Conservation (phyloP, 805 yeast species). For the Saccharomycopsis amapae region DNA sequence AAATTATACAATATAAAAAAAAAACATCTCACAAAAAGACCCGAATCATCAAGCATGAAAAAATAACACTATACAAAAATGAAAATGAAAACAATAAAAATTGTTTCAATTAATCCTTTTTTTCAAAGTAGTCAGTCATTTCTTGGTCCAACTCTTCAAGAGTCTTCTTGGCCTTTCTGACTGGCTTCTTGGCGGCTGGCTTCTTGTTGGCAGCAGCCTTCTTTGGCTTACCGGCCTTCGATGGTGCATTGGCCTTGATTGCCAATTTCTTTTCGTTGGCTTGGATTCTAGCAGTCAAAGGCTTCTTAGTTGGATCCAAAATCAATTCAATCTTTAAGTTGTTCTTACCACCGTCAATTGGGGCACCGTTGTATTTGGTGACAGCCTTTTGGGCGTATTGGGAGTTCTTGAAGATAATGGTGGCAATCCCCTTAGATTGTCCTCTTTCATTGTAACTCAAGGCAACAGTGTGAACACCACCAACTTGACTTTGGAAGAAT, state of each 20-base stretch:
- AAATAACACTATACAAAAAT: too few relatives aligned
- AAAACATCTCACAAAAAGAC: too few relatives aligned
- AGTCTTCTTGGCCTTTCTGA: conserved; percentile 49
- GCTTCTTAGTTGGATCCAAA: conserved; percentile 74
- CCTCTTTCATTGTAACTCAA: conserved; percentile 84
- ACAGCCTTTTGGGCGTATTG: conserved; percentile 74
- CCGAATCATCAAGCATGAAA: too few relatives aligned
- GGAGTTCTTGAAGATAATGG: conserved; percentile 63
- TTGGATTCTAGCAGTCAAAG: conserved; percentile 66
- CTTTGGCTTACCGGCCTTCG: conserved; percentile 23
- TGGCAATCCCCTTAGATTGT: conserved; percentile 85
- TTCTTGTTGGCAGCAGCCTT: conserved; percentile 11
- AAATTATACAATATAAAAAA: too few relatives aligned
- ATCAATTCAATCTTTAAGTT: conserved; percentile 75
- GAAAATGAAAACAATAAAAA: not conserved
- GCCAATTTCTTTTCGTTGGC: conserved; percentile 31
- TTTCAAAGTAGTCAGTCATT: conserved; percentile 90
- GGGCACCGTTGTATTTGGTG: conserved; percentile 82
- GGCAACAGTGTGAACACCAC: conserved; percentile 67
- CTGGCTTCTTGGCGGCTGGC: conserved; percentile 29
- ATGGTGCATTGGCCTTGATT: conserved; percentile 12
- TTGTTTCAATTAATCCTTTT: conserved; percentile 31
- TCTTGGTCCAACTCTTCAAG: conserved; percentile 94
- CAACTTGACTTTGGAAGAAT: conserved; percentile 81
- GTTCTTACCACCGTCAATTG: conserved; percentile 80